Percentiles rank a stretch among this genome's conserved stretches.
Conservation (phyloP, 1,284 basidiomycete genomes). For the Ceratobasidium sp. region DNA sequence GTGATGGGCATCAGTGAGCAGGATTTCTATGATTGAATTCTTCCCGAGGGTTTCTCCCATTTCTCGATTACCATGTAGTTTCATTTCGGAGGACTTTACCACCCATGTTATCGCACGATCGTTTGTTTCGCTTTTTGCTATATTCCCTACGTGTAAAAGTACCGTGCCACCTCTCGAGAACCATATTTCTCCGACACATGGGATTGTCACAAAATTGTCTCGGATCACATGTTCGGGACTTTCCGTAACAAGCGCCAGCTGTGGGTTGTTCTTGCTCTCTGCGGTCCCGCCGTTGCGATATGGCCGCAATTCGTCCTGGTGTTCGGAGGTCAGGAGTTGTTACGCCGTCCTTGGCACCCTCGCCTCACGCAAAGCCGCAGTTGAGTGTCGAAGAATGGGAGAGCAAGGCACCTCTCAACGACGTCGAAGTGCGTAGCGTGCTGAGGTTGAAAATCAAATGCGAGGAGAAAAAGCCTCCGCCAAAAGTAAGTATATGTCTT, state of each 20-base stretch:
- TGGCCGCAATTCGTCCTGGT: constrained; percentile 40
- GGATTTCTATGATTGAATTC: constrained; percentile 36
- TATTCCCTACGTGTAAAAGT: constrained; percentile 41
- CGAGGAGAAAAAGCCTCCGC: constrained; percentile 72
- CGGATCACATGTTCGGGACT: constrained; percentile 14
- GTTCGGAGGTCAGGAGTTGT: constrained; percentile 12
- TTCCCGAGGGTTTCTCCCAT: constrained; percentile 9
- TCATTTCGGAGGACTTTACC: constrained; percentile 39
- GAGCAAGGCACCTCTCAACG: constrained; percentile 77
- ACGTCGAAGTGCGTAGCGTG: constrained; percentile 77
- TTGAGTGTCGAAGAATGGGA: constrained; percentile 91
- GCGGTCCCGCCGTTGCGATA: not conserved
- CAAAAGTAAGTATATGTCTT: constrained; percentile 68
- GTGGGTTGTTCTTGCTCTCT: constrained; percentile 10
- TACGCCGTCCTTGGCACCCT: constrained; percentile 34
- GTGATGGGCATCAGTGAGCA: constrained; percentile 36
- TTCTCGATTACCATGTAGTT: constrained; percentile 32
- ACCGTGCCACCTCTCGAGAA: constrained; percentile 37
- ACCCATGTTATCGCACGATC: constrained; percentile 42
- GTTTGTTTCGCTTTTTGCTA: constrained; percentile 26
- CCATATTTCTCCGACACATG: constrained; percentile 32
- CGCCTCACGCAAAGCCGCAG: constrained; percentile 59
- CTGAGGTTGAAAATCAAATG: constrained; percentile 71
- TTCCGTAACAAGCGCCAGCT: constrained; percentile 30
- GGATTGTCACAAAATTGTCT: constrained; percentile 28